Conservation (phyloP, 2,329 filamentous ascomycete genomes). For the Paracoccidioides brasiliensis region DNA sequence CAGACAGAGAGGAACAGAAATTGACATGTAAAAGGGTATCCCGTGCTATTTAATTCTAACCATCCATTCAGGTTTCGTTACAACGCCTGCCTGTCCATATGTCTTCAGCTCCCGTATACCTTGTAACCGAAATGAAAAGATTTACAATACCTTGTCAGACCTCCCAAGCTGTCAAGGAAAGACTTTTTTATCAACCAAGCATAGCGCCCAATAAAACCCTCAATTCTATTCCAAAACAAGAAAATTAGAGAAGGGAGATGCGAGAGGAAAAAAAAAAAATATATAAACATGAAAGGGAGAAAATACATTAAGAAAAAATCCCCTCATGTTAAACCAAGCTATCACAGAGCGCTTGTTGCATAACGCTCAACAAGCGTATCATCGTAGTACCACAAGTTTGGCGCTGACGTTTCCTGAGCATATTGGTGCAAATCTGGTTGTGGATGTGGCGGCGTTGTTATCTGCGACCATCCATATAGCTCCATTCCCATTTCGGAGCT, state of each 20-base stretch:
- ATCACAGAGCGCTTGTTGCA: neutral
- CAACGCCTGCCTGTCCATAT: too few relatives aligned
- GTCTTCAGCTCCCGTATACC: too few relatives aligned
- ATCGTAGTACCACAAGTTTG: slow-evolving; percentile 1
- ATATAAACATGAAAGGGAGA: neutral
- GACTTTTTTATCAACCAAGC: neutral
- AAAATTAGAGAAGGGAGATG: neutral
- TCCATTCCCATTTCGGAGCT: neutral
- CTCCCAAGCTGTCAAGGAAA: neutral
- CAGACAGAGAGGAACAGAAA: too few relatives aligned
- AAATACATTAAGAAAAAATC: neutral
- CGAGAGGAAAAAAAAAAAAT: neutral
- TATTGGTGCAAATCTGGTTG: neutral
- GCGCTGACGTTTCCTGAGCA: neutral
- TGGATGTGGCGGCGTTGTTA: neutral
- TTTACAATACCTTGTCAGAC: too few relatives aligned
- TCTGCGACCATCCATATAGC: neutral
- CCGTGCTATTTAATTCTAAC: too few relatives aligned
- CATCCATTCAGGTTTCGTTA: too few relatives aligned
- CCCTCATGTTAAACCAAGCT: neutral
- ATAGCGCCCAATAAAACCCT: neutral
- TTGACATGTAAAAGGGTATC: too few relatives aligned
- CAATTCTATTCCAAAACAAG: neutral
- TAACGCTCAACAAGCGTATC: neutral
- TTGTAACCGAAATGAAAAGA: too few relatives aligned